These are phyloP conservation scores for Salix suchowensis DNA, from an alignment of 345 rosid species.

Conservation along the genomic window DNA sequence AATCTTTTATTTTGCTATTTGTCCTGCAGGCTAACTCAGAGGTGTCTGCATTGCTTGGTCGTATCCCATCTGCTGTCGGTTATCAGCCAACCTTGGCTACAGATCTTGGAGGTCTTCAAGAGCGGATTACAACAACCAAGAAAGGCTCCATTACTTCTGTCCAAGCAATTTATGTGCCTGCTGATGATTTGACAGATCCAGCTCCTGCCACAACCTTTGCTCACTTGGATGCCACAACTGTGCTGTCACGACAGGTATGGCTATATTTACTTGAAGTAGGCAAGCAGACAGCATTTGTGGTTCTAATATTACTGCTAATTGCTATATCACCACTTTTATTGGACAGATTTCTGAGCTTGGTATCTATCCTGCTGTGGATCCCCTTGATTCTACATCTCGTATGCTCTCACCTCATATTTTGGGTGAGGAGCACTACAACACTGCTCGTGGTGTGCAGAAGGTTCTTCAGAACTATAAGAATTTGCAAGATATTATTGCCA, in stretches of 20 bases:
- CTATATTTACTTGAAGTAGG: not conserved
- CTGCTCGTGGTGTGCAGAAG: slow-evolving; percentile 98
- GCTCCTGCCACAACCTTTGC: slow-evolving; percentile 99
- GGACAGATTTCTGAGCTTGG: slow-evolving; percentile 91
- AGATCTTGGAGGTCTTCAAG: slow-evolving; percentile 99
- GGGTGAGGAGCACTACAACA: slow-evolving; percentile 92
- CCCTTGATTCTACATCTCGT: slow-evolving; percentile 95
- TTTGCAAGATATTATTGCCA: slow-evolving; percentile 97
- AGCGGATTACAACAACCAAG: slow-evolving; percentile 97
- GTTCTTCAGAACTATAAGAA: slow-evolving; percentile 98
- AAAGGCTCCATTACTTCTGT: slow-evolving; percentile 98
- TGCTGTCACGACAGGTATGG: slow-evolving; percentile 86
- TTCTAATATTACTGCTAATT: not conserved
- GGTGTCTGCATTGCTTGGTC: slow-evolving; percentile 98
- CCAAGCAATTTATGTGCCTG: slow-evolving; percentile 98
- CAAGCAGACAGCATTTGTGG: not conserved
- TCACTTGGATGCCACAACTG: slow-evolving; percentile 99
- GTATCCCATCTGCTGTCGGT: slow-evolving; percentile 99
- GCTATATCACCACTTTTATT: not conserved
- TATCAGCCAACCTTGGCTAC: slow-evolving; percentile 99
- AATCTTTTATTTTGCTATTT: not conserved
- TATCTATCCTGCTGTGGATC: slow-evolving; percentile 98
- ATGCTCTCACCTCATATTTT: slow-evolving; percentile 95
- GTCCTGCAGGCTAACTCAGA: slow-evolving; percentile 84
- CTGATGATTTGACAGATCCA: slow-evolving; percentile 99